Evolutionary conservation across 257 asterid genomes (phyloP).

Genomic region (Nemophila menziesii): DNA sequence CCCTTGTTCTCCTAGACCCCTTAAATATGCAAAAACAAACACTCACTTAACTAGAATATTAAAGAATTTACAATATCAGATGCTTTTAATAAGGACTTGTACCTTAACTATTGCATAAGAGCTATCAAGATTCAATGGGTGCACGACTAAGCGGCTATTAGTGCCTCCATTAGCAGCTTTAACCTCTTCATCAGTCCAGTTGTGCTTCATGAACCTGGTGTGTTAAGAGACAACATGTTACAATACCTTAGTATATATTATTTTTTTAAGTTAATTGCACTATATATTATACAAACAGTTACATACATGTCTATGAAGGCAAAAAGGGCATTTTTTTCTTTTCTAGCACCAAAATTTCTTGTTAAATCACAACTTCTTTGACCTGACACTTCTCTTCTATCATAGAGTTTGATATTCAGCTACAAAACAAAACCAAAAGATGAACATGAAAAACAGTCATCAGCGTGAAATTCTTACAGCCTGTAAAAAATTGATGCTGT

Average conservation of each 20-base stretch:
- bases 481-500: neutral
- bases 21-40: conserved; percentile 8
- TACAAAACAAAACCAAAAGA: conserved; percentile 5
- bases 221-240: neutral
- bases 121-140: conserved; percentile 25
- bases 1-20: conserved; percentile 22
- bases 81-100: neutral
- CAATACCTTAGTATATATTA: neutral
- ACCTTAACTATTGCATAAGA: conserved; percentile 30
- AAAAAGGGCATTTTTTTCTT: conserved; percentile 21
- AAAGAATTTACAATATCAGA: neutral
- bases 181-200: conserved; percentile 31
- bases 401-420: conserved; percentile 27
- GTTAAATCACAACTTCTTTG: conserved; percentile 27
- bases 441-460: neutral
- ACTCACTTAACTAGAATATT: neutral
- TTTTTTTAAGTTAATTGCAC: neutral
- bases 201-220: conserved; percentile 18
- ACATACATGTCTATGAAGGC: conserved; percentile 26
- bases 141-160: conserved; percentile 12
- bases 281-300: too few species aligned
- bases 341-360: conserved; percentile 23
- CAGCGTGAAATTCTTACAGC: conserved; percentile 2
- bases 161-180: conserved; percentile 19
- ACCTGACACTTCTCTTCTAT: conserved; percentile 33